Conservation (phyloP, 257 asterid species). For the Osmanthus fragrans region DNA sequence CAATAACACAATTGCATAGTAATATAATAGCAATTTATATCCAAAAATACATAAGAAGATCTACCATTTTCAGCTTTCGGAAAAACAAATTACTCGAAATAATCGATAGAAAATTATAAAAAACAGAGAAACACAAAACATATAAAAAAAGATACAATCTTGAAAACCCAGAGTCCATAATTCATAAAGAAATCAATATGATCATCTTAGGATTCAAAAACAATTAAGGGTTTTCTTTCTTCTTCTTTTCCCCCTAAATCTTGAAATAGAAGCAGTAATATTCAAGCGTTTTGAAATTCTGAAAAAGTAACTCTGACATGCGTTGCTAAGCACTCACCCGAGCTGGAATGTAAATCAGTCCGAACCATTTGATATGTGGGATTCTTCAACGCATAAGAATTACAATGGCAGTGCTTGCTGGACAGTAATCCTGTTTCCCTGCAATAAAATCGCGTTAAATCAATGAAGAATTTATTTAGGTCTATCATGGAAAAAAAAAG, state of each 20-base stretch:
- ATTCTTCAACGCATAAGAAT: too few relatives aligned
- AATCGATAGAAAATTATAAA: background rate
- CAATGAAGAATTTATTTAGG: too few relatives aligned
- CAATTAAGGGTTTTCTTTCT: background rate
- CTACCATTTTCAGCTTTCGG: background rate
- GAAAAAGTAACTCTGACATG: background rate
- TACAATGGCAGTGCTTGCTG: background rate
- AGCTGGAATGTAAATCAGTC: background rate
- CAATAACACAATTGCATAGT: background rate
- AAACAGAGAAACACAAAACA: background rate
- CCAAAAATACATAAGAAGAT: background rate
- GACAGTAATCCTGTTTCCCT: background rate
- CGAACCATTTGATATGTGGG: background rate
- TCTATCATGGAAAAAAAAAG: too few relatives aligned
- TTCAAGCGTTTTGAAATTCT: background rate
- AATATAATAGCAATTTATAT: background rate
- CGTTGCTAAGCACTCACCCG: slow-evolving; percentile 25
- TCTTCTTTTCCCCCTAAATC: background rate
- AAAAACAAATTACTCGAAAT: background rate
- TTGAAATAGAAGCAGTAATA: slow-evolving; percentile 2
- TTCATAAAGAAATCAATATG: slow-evolving; percentile 1
- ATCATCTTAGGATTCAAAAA: slow-evolving; percentile 3
- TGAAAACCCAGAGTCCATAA: slow-evolving; percentile 6
- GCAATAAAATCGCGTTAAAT: background rate
- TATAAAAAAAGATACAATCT: slow-evolving; percentile 7